Evolutionary conservation across 2,329 filamentous ascomycete genomes (phyloP).

Genomic region (Tolypocladium pustulatum): DNA sequence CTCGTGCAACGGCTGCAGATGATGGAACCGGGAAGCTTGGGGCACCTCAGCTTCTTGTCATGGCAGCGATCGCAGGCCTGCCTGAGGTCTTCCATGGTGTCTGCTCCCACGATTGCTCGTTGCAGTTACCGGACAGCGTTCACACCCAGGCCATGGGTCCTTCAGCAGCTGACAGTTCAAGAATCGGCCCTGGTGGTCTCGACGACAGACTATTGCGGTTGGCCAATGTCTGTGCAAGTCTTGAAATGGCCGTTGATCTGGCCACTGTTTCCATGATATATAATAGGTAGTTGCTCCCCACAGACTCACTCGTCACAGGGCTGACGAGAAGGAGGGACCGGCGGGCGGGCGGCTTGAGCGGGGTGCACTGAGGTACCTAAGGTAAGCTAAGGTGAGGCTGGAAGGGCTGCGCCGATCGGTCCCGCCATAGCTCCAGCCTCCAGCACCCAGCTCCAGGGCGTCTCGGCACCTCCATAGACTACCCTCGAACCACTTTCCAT

Average conservation of each 20-base stretch:
- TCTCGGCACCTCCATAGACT: background rate
- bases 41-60: slow-evolving; percentile 35
- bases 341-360: background rate
- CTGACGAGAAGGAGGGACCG: background rate
- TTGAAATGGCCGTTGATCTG: background rate
- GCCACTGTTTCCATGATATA: background rate
- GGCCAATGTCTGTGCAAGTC: background rate
- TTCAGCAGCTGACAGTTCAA: background rate
- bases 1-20: slow-evolving; percentile 31
- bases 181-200: background rate
- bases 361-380: too few species aligned
- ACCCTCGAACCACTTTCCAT: background rate
- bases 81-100: background rate
- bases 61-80: slow-evolving; percentile 34
- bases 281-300: too few species aligned
- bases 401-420: background rate
- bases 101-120: too few species aligned
- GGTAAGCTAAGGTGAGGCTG: too few species aligned
- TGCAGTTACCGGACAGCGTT: background rate
- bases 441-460: background rate
- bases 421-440: background rate
- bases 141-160: background rate
- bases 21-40: slow-evolving; percentile 23
- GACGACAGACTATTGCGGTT: background rate
- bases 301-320: background rate